Percentiles rank a stretch among this genome's conserved stretches.
Evolutionary conservation across 441 rosid species (phyloP).

Genomic region (Erodium texanum): DNA sequence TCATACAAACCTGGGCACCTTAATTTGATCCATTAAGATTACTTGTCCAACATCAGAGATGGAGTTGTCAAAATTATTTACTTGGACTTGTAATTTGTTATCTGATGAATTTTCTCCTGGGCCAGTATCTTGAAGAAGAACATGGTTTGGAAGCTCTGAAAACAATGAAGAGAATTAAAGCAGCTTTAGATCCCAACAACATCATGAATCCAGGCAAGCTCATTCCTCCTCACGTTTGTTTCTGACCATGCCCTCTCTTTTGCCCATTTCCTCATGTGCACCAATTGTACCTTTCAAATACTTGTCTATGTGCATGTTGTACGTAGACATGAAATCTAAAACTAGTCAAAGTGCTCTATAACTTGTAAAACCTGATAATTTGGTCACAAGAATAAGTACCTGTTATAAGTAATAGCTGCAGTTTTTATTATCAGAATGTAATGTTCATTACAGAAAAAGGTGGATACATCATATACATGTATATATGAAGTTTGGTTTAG

Average conservation of each 20-base stretch:
- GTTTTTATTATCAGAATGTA: no score
- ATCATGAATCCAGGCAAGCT: constrained; percentile 97
- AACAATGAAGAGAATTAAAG: constrained; percentile 79
- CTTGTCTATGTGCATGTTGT: no score
- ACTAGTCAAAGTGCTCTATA: not conserved
- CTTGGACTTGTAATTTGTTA: not conserved
- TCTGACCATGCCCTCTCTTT: constrained; percentile 18
- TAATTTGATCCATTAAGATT: not conserved
- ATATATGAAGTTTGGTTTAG: no score
- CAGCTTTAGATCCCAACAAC: constrained; percentile 67
- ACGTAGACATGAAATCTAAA: not conserved
- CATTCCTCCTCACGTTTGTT: constrained; percentile 81
- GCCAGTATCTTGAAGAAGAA: constrained; percentile 85
- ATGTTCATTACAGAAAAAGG: no score
- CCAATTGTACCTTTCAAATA: not conserved
- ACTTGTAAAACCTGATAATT: no score
- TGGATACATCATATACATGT: no score
- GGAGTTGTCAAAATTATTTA: not conserved
- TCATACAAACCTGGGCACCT: constrained; percentile 2
- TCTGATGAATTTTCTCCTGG: constrained; percentile 7
- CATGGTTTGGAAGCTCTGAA: constrained; percentile 67
- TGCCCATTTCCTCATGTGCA: not conserved
- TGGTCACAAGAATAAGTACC: not conserved
- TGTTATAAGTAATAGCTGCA: not conserved
- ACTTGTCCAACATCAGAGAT: not conserved